phyloP scores from a whole-genome alignment of 2,329 filamentous ascomycete genomes.

The Diaporthe sp. region DNA sequence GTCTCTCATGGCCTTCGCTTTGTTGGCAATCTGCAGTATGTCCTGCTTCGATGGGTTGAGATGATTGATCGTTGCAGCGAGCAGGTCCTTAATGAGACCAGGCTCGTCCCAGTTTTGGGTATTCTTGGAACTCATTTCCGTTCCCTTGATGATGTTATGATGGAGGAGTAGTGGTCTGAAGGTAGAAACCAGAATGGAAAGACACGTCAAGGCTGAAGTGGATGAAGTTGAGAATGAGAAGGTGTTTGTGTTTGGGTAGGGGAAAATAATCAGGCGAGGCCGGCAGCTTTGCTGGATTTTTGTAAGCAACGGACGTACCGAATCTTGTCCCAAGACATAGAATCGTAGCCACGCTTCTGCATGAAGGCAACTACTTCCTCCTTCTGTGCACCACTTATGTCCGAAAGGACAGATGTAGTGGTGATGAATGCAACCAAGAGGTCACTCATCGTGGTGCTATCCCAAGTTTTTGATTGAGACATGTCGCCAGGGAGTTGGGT shows the following conservation, averaged over 20 bases:
- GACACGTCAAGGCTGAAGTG: neutral
- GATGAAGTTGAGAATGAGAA: neutral
- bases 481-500: neutral
- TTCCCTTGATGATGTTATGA: neutral
- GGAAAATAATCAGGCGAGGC: neutral
- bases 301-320: neutral
- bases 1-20: conserved; percentile 42
- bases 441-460: neutral
- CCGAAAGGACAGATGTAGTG: conserved; percentile 5
- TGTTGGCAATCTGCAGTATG: conserved; percentile 44
- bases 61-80: conserved; percentile 57
- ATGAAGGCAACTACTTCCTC: neutral
- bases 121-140: conserved; percentile 11
- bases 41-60: conserved; percentile 50
- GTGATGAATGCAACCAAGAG: conserved; percentile 4
- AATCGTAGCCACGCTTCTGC: neutral
- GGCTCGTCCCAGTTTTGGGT: conserved; percentile 55
- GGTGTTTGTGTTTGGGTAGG: neutral
- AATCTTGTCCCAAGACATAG: neutral
- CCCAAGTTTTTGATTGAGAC: conserved; percentile 14
- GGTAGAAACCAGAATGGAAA: neutral
- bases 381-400: neutral
- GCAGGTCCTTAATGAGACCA: conserved; percentile 59
- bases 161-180: neutral
- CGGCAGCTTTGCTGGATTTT: neutral